Evolutionary conservation across 306 rosid species (phyloP).

Genomic region (Casuarina glauca): DNA sequence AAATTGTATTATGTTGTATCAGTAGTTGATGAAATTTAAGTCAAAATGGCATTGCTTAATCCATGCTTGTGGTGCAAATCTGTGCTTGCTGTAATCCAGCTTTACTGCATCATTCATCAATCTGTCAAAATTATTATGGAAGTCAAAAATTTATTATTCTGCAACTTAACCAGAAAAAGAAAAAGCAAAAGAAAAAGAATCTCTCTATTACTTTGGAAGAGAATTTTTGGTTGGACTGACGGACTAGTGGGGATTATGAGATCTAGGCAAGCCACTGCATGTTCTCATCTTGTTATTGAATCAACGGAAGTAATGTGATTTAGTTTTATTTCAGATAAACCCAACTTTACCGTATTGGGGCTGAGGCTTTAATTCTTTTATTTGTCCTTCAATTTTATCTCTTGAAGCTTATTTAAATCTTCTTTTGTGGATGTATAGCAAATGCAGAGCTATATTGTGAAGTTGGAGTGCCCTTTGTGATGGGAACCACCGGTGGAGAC

Average conservation of each 20-base stretch:
- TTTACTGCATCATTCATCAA: too few species aligned
- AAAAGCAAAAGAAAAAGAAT: too few species aligned
- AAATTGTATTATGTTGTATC: neutral
- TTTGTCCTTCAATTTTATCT: neutral
- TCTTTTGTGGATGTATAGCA: conserved; percentile 40
- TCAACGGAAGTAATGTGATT: too few species aligned
- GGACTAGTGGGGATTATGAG: too few species aligned
- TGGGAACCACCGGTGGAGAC: conserved; percentile 97
- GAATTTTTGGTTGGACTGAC: too few species aligned
- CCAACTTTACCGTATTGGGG: neutral
- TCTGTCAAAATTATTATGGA: too few species aligned
- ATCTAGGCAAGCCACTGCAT: too few species aligned
- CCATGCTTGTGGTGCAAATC: neutral
- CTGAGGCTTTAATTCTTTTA: neutral
- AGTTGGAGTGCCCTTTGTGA: conserved; percentile 91
- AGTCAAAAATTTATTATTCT: too few species aligned
- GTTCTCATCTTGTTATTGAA: too few species aligned
- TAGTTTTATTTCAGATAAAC: neutral
- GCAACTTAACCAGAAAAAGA: too few species aligned
- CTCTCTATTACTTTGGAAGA: too few species aligned
- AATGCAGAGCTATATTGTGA: conserved; percentile 82
- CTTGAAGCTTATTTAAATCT: neutral
- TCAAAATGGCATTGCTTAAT: neutral
- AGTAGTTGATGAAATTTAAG: neutral
- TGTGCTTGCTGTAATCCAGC: neutral